These are phyloP conservation scores for Fusarium sp. DNA, from an alignment of 2,329 filamentous ascomycete genomes.

Conservation along the genomic window DNA sequence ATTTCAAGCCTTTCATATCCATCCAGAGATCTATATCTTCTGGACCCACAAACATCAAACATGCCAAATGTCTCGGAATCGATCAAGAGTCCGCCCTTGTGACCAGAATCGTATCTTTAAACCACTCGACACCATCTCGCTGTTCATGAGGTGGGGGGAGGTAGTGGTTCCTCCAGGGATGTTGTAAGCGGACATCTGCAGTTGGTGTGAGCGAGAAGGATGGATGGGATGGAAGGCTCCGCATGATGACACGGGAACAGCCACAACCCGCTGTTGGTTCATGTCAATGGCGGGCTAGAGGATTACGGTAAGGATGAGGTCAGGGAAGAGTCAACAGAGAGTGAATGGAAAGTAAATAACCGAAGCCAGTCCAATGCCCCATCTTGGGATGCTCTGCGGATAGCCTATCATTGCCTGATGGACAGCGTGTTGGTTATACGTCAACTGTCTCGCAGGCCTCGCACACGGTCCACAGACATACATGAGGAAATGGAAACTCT, in stretches of 20 bases:
- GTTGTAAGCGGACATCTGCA: constrained; percentile 4
- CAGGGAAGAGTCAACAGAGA: not conserved
- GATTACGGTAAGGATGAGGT: not conserved
- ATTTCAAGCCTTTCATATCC: not conserved
- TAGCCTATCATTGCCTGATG: constrained; percentile 4
- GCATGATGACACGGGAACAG: constrained; percentile 1
- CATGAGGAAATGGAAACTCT: constrained; percentile 2
- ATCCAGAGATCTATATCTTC: not conserved
- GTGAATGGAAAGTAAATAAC: not conserved
- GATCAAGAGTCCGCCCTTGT: not conserved
- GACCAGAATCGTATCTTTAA: not conserved
- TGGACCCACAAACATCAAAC: not conserved
- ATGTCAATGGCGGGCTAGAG: not conserved
- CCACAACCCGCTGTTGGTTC: not conserved
- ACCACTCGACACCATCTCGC: constrained; percentile 4
- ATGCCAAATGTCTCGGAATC: not conserved
- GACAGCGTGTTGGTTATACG: not conserved
- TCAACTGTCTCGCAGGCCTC: constrained; percentile 10
- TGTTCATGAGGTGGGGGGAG: constrained; percentile 14
- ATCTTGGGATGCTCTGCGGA: not conserved
- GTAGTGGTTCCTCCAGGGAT: constrained; percentile 2
- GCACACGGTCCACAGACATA: constrained; percentile 1
- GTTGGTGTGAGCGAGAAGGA: not conserved
- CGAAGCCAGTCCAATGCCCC: not conserved
- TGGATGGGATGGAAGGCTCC: not conserved